phyloP scores from a whole-genome alignment of 75 land plant genomes.

The Pinus albicaulis region DNA sequence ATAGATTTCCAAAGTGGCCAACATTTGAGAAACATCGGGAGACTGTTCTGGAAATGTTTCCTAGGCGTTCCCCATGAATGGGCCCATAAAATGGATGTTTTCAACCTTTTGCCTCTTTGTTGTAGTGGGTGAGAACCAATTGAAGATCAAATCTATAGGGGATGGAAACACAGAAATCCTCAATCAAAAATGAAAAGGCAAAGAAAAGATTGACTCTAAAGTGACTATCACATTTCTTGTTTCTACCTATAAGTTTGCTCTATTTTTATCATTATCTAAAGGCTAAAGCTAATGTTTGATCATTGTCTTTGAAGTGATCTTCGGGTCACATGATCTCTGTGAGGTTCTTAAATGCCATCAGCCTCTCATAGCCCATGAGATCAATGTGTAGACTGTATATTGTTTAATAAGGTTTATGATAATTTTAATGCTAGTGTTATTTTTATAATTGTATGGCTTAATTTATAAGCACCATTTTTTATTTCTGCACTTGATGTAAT shows the following conservation, averaged over 20 bases:
- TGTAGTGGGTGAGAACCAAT: neutral
- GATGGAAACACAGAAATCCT: neutral
- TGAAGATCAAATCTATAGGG: neutral
- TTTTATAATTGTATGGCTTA: neutral
- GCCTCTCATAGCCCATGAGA: neutral
- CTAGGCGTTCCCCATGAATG: neutral
- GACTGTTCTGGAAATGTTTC: neutral
- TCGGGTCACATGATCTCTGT: neutral
- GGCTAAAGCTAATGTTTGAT: neutral
- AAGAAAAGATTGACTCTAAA: neutral
- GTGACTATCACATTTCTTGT: neutral
- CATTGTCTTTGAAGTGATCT: neutral
- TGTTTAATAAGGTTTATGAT: neutral
- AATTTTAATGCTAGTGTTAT: neutral
- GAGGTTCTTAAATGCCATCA: neutral
- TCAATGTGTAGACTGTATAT: neutral
- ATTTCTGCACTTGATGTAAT: neutral
- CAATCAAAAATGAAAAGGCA: neutral
- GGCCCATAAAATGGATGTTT: neutral
- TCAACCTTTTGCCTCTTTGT: neutral
- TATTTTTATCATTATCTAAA: neutral
- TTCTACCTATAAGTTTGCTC: neutral
- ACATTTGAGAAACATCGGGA: neutral
- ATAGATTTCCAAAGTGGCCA: neutral
- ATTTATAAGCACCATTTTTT: neutral